Base-by-base conservation (phyloP, 2,329 filamentous ascomycete species). In the Fusarium sp. region DNA sequence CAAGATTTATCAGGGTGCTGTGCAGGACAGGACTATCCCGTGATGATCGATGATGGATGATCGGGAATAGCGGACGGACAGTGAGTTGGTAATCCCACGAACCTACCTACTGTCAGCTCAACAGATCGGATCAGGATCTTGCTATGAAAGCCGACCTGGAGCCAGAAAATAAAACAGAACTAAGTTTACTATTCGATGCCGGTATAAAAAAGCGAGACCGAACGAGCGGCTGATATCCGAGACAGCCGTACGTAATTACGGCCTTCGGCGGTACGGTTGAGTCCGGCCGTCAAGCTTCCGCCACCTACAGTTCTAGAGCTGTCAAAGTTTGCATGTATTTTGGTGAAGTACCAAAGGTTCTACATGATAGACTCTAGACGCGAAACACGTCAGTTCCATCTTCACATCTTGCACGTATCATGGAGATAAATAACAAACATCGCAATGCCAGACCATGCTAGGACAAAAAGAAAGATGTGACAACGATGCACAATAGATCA, bases 241-340 rank as follows among this genome's bases (percentile, higher is more conserved):
- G 39, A 49, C 25, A 63, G 47, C 69, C 71, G 71, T 72, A 74
- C 71, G 71, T 72, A 74, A 73, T 71, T 72, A 70, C 60, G 69
- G 62, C 58, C 56, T 61, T 68, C 68, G 63, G 60, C 59, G 45
- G 48, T 60, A 58, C 52, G 42, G 57, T 66, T 49, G 58, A 61
- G 43, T 57, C 62, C 61, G 61, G 37, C 49, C 58, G 45, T 46
- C 29, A 48, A 21, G 49, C 43, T 59, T 68, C 59, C 58, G 63
- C 57, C 55, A 58, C 57, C 48, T 46, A 36, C 18, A 37, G 21
- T 39, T 23, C 18, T 43, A 36, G 29, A 4, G 39, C n/a, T 29
- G 14, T 39, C 7, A 35, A 37, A 37, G 29, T 35, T 36, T 31
- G 15, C 25, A 27, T 9, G 58, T 41, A 31, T 25, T 25, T 25